Percentiles rank a stretch among this genome's conserved stretches.
These are phyloP conservation scores for Mytilinidion resinicola DNA, from an alignment of 495 filamentous ascomycete genomes.

Conservation along the genomic window DNA sequence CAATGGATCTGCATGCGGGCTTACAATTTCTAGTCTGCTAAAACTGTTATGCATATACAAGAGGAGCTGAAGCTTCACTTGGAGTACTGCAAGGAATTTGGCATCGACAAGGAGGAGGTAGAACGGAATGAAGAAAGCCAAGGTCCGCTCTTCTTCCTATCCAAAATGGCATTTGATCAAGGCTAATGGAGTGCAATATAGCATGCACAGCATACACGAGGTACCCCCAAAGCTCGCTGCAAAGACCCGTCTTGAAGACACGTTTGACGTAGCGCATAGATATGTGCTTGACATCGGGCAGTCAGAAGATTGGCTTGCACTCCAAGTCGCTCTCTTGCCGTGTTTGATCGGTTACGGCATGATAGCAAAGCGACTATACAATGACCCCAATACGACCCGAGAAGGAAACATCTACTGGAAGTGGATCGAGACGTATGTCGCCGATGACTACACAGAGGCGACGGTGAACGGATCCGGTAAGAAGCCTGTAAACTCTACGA, in stretches of 20 bases:
- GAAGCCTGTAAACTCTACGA: background rate
- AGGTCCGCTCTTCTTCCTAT: conserved; percentile 42
- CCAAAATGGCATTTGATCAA: background rate
- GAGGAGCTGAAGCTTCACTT: conserved; percentile 76
- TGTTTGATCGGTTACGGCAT: conserved; percentile 82
- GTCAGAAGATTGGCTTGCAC: conserved; percentile 74
- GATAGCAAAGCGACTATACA: conserved; percentile 61
- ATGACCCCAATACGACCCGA: conserved; percentile 48
- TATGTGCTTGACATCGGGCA: conserved; percentile 86
- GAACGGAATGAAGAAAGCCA: conserved; percentile 65
- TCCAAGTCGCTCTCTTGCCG: conserved; percentile 77
- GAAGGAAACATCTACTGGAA: conserved; percentile 77
- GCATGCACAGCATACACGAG: conserved; percentile 69
- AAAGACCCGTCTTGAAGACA: background rate
- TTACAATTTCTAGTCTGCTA: conserved; percentile 48
- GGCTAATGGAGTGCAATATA: conserved; percentile 17
- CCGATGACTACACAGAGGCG: conserved; percentile 66
- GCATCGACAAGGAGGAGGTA: conserved; percentile 69
- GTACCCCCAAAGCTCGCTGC: conserved; percentile 20
- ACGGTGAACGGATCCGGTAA: conserved; percentile 61
- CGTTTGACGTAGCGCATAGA: conserved; percentile 34
- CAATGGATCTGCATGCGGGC: no score
- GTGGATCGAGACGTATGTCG: conserved; percentile 84
- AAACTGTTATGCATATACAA: conserved; percentile 66
- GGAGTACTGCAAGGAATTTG: conserved; percentile 72